These are phyloP conservation scores for Brachypodium distachyon DNA, from an alignment of 202 grass and related monocot genomes.

Conservation along the genomic window DNA sequence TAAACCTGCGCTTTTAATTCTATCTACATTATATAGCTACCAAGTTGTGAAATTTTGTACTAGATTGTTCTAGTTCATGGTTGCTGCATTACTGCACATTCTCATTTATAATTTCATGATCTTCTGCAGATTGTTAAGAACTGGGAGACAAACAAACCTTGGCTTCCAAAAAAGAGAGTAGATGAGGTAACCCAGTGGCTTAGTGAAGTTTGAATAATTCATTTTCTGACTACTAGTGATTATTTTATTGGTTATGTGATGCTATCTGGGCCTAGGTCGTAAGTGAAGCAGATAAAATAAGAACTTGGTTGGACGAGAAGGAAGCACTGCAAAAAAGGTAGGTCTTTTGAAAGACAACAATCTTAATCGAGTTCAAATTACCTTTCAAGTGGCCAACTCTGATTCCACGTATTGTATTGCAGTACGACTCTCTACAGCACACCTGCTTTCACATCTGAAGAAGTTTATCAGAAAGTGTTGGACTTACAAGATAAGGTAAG, in stretches of 20 bases:
- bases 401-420: background rate
- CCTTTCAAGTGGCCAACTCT: slow-evolving; percentile 7
- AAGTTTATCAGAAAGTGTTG: slow-evolving; percentile 58
- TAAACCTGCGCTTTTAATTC: background rate
- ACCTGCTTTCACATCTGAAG: slow-evolving; percentile 75
- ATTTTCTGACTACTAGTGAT: background rate
- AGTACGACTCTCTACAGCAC: slow-evolving; percentile 49
- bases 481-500: slow-evolving; percentile 73
- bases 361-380: background rate
- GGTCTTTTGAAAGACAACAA: background rate
- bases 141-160: slow-evolving; percentile 84
- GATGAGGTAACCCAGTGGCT: slow-evolving; percentile 55
- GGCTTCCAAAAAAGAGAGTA: slow-evolving; percentile 82
- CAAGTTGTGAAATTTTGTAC: background rate
- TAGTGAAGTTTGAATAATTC: background rate
- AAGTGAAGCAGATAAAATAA: slow-evolving; percentile 69
- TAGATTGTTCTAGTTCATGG: background rate
- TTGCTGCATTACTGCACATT: background rate
- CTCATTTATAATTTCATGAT: background rate
- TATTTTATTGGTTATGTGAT: slow-evolving; percentile 3
- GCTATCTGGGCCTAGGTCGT: slow-evolving; percentile 37
- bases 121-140: slow-evolving; percentile 72
- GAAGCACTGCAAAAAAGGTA: slow-evolving; percentile 92
- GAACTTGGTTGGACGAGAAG: slow-evolving; percentile 79
- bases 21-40: background rate